Evolutionary conservation across 208 protist genomes (phyloP).

Genomic region (Trypanosoma vivax): DNA sequence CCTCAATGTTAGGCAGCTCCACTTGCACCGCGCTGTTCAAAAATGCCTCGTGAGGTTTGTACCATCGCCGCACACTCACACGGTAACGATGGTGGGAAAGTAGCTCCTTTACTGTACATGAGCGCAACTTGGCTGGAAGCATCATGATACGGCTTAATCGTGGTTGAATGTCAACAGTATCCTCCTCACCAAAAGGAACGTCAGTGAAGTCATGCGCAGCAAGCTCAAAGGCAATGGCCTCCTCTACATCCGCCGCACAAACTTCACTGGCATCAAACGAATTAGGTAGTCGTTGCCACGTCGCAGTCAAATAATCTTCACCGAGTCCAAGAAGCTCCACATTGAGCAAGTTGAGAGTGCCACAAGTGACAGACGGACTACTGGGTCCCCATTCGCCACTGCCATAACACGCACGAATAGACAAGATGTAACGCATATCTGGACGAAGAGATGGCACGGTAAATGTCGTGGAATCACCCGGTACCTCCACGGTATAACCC

Average conservation of each 20-base stretch:
- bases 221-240: slow-evolving; percentile 77
- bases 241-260: slow-evolving; percentile 55
- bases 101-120: slow-evolving; percentile 56
- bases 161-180: slow-evolving; percentile 12
- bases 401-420: slow-evolving; percentile 70
- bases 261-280: slow-evolving; percentile 45
- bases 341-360: slow-evolving; percentile 69
- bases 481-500: slow-evolving; percentile 47
- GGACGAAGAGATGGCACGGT: slow-evolving; percentile 49
- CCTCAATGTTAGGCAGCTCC: slow-evolving; percentile 7
- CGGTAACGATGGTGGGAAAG: slow-evolving; percentile 71
- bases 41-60: slow-evolving; percentile 58
- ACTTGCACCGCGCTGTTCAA: slow-evolving; percentile 6
- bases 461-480: slow-evolving; percentile 35
- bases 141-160: slow-evolving; percentile 20
- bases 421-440: slow-evolving; percentile 62
- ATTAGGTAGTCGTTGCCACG: slow-evolving; percentile 70
- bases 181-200: slow-evolving; percentile 47
- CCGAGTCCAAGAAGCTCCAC: slow-evolving; percentile 57
- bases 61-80: slow-evolving; percentile 84
- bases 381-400: slow-evolving; percentile 62
- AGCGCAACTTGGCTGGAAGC: slow-evolving; percentile 41
- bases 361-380: slow-evolving; percentile 42
- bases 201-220: slow-evolving; percentile 65
- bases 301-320: slow-evolving; percentile 74